Percentiles rank a stretch among this genome's conserved stretches.
These are phyloP conservation scores for Massariosphaeria phaeospora DNA, from an alignment of 495 filamentous ascomycete species.

Conservation along the genomic window DNA sequence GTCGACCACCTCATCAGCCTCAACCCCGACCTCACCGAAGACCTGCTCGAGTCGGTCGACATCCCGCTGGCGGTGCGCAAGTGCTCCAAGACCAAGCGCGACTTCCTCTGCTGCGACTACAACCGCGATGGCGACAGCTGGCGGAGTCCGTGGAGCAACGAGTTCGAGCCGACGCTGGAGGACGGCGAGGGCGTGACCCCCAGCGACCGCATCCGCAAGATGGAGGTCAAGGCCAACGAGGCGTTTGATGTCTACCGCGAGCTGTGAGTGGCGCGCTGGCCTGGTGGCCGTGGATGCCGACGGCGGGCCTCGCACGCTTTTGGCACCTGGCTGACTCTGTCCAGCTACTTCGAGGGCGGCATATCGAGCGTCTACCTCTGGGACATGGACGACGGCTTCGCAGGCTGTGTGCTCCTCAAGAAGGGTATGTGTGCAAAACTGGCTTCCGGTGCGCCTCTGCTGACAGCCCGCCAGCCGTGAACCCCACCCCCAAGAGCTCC, in stretches of 20 bases:
- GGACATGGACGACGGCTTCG: constrained; percentile 98
- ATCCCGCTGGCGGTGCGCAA: constrained; percentile 83
- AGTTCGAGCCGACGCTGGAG: constrained; percentile 80
- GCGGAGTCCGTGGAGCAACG: constrained; percentile 95
- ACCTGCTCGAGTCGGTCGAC: constrained; percentile 95
- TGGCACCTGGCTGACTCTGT: constrained; percentile 6
- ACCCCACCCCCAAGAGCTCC: constrained; percentile 63
- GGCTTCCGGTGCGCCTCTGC: not conserved
- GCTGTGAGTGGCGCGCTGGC: constrained; percentile 48
- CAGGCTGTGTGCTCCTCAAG: constrained; percentile 89
- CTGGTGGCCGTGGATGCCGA: not conserved
- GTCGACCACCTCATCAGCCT: constrained; percentile 78
- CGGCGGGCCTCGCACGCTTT: not conserved
- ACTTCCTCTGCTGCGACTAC: constrained; percentile 99
- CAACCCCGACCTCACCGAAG: constrained; percentile 88
- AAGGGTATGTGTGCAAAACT: constrained; percentile 59
- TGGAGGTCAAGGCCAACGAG: constrained; percentile 90
- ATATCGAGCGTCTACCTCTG: constrained; percentile 95
- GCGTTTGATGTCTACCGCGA: constrained; percentile 96
- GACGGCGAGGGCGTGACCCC: constrained; percentile 43
- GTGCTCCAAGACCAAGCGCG: constrained; percentile 81
- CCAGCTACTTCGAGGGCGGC: constrained; percentile 91
- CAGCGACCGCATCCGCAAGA: constrained; percentile 63
- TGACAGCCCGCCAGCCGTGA: constrained; percentile 46
- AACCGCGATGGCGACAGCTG: constrained; percentile 98